These are phyloP conservation scores for Evernia prunastri DNA, from an alignment of 495 filamentous ascomycete genomes.

Conservation along the genomic window DNA sequence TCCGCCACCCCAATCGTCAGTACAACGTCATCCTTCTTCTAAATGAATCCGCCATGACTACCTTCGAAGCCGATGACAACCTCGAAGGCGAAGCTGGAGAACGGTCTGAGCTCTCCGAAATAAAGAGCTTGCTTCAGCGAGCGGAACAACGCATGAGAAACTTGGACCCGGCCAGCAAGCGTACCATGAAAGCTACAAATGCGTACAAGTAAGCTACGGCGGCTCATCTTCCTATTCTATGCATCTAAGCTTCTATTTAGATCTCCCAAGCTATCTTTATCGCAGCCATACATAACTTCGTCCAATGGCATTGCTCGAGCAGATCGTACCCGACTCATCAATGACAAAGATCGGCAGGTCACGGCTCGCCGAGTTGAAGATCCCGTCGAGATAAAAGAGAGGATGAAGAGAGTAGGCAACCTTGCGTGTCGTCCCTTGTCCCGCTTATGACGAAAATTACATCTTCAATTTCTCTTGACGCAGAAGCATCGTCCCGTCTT, in stretches of 20 bases:
- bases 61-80: neutral
- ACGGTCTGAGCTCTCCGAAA: constrained; percentile 51
- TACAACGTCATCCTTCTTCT: too few relatives aligned
- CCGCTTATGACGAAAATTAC: constrained; percentile 64
- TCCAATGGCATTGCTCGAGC: constrained; percentile 31
- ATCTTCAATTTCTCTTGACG: constrained; percentile 53
- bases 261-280: constrained; percentile 22
- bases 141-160: constrained; percentile 54
- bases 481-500: constrained; percentile 65
- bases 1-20: too few relatives aligned
- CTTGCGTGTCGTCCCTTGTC: constrained; percentile 17
- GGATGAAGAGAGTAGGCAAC: constrained; percentile 41
- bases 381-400: constrained; percentile 34
- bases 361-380: constrained; percentile 42
- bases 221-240: neutral
- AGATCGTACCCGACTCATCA: constrained; percentile 42
- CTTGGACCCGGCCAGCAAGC: constrained; percentile 14
- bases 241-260: constrained; percentile 2
- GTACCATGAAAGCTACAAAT: neutral
- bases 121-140: constrained; percentile 56
- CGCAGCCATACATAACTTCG: constrained; percentile 44
- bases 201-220: constrained; percentile 4
- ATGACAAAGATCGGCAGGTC: constrained; percentile 38
- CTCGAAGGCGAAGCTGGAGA: constrained; percentile 25
- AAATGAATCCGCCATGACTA: neutral